Percentiles rank a stretch among this genome's conserved stretches.
These are phyloP conservation scores for Quercus agrifolia DNA, from an alignment of 306 rosid species.

Conservation along the genomic window DNA sequence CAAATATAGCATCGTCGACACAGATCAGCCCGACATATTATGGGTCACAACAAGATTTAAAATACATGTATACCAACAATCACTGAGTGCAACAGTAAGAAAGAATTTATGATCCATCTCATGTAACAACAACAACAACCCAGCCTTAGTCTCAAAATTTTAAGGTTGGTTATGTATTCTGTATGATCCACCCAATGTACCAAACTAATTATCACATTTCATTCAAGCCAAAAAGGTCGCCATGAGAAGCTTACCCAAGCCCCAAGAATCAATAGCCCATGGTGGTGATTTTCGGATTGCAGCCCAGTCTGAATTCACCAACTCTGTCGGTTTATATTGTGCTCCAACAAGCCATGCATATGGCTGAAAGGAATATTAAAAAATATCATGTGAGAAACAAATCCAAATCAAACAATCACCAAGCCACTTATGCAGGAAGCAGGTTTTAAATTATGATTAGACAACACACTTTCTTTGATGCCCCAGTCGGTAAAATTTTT, in stretches of 20 bases:
- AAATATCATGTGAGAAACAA: conserved; percentile 25
- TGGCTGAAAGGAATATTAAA: conserved; percentile 59
- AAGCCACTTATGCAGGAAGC: neutral
- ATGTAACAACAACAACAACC: conserved; percentile 13
- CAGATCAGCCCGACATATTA: neutral
- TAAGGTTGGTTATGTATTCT: conserved; percentile 11
- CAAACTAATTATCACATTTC: conserved; percentile 20
- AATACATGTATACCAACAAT: conserved; percentile 4
- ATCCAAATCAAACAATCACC: conserved; percentile 11
- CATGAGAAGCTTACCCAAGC: conserved; percentile 73
- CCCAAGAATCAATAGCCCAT: conserved; percentile 99
- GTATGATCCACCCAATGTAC: neutral
- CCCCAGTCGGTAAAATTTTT: no score
- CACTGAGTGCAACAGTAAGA: conserved; percentile 11
- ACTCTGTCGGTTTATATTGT: conserved; percentile 88
- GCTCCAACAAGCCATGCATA: conserved; percentile 96
- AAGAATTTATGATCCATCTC: neutral
- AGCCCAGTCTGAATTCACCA: conserved; percentile 90
- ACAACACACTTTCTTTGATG: no score
- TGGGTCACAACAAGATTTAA: neutral
- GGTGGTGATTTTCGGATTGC: conserved; percentile 86
- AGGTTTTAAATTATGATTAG: no score
- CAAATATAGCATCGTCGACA: neutral
- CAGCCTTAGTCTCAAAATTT: conserved; percentile 49
- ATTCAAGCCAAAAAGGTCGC: conserved; percentile 12